phyloP scores from a whole-genome alignment of 306 rosid genomes.

The Hylodesmum podocarpum region DNA sequence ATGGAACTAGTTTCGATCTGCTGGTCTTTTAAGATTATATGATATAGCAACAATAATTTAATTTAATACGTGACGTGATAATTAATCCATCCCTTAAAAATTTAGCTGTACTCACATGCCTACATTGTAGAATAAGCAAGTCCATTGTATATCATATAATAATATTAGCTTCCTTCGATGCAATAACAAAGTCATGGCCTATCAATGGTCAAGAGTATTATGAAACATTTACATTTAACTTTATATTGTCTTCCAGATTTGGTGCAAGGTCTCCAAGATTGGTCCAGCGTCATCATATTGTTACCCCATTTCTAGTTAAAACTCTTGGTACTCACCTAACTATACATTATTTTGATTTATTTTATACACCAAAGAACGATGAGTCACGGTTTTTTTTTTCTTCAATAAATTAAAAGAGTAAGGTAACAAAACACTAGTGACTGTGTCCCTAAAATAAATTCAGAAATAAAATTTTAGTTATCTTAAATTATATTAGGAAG shows the following conservation, averaged over 20 bases:
- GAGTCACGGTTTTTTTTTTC: background rate
- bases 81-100: background rate
- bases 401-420: no score
- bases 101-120: background rate
- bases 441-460: no score
- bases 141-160: background rate
- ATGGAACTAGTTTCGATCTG: no score
- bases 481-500: no score
- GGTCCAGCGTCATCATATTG: slow-evolving; percentile 24
- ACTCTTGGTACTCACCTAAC: slow-evolving; percentile 27
- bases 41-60: background rate
- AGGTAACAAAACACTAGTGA: no score
- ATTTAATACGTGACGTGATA: background rate
- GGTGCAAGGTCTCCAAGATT: slow-evolving; percentile 16
- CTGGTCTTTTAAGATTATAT: no score
- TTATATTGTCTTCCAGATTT: slow-evolving; percentile 7
- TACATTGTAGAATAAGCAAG: background rate
- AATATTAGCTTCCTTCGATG: background rate
- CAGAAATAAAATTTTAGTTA: no score
- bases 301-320: background rate
- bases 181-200: background rate
- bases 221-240: slow-evolving; percentile 12
- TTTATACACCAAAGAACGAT: background rate
- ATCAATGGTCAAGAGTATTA: slow-evolving; percentile 15
- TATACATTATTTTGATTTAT: background rate